Evolutionary conservation across 768 basidiomycete genomes (phyloP).

Genomic region (Suillus fuscotomentosus): DNA sequence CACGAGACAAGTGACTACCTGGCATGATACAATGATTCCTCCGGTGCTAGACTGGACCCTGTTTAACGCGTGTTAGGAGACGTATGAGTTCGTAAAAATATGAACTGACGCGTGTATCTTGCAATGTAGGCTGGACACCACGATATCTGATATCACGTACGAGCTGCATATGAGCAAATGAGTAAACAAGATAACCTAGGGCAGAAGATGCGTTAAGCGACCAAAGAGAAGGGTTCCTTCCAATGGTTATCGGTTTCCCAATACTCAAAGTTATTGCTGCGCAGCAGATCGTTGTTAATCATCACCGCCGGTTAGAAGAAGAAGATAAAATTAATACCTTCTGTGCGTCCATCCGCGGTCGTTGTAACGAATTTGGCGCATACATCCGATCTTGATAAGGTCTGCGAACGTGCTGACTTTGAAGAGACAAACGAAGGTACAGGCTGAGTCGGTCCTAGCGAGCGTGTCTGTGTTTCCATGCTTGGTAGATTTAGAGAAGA

Average conservation of each 20-base stretch:
- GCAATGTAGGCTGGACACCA: slow-evolving; percentile 73
- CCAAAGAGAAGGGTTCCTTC: slow-evolving; percentile 71
- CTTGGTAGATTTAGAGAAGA: neutral
- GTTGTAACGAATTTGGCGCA: slow-evolving; percentile 73
- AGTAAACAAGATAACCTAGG: neutral
- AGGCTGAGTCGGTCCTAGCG: slow-evolving; percentile 25
- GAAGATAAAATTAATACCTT: slow-evolving; percentile 42
- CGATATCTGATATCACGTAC: slow-evolving; percentile 61
- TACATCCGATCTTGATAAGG: slow-evolving; percentile 36
- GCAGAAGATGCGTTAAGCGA: slow-evolving; percentile 24
- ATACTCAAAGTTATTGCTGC: slow-evolving; percentile 60
- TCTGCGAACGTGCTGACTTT: slow-evolving; percentile 6
- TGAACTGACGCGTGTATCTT: slow-evolving; percentile 71
- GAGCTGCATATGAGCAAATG: slow-evolving; percentile 30
- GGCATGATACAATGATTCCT: slow-evolving; percentile 75
- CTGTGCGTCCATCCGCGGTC: slow-evolving; percentile 57
- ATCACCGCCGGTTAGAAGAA: neutral
- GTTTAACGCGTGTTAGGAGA: slow-evolving; percentile 1
- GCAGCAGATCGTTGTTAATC: neutral
- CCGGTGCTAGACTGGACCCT: slow-evolving; percentile 72
- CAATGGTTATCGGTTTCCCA: slow-evolving; percentile 64
- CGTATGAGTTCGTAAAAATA: neutral
- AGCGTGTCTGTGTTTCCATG: slow-evolving; percentile 3
- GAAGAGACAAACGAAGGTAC: slow-evolving; percentile 24
- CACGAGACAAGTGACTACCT: slow-evolving; percentile 40